A percentile compares a stretch with the other conserved stretches of the same genome.
Evolutionary conservation across 805 yeast species (phyloP).

Genomic region (Wickerhamiella cacticola): DNA sequence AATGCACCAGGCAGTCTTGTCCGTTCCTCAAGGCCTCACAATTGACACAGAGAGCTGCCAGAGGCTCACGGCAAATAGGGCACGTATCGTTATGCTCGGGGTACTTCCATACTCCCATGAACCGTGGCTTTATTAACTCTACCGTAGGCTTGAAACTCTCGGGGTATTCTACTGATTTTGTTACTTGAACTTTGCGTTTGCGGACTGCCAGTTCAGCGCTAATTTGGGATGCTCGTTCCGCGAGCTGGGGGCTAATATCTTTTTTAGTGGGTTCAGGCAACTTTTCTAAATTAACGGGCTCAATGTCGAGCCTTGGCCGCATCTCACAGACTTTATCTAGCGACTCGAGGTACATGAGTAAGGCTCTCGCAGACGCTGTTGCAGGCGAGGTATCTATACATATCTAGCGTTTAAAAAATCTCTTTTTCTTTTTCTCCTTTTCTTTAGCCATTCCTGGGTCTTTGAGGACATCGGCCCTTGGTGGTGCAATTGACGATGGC

Average conservation of each 20-base stretch:
- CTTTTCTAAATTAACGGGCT: not conserved
- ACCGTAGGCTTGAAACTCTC: not conserved
- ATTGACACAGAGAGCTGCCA: constrained; percentile 2
- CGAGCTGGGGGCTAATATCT: not conserved
- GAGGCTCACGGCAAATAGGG: constrained; percentile 9
- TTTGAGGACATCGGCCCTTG: not conserved
- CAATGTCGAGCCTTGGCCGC: not conserved
- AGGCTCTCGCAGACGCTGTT: no score
- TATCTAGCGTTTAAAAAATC: constrained; percentile 14
- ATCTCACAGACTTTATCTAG: not conserved
- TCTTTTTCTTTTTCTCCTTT: constrained; percentile 16
- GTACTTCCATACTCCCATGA: constrained; percentile 7
- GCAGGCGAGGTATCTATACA: not conserved
- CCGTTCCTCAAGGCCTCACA: not conserved
- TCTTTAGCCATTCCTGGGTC: constrained; percentile 6
- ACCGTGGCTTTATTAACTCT: not conserved
- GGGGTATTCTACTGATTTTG: constrained; percentile 4
- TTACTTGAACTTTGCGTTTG: not conserved
- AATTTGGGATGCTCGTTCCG: not conserved
- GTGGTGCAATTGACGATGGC: not conserved
- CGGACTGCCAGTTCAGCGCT: not conserved
- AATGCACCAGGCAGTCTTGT: not conserved
- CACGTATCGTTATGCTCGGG: constrained; percentile 8
- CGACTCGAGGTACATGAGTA: constrained; percentile 4
- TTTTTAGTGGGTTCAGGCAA: not conserved